Conservation (phyloP, 2,329 filamentous ascomycete genomes). For the Blastomyces parvus region DNA sequence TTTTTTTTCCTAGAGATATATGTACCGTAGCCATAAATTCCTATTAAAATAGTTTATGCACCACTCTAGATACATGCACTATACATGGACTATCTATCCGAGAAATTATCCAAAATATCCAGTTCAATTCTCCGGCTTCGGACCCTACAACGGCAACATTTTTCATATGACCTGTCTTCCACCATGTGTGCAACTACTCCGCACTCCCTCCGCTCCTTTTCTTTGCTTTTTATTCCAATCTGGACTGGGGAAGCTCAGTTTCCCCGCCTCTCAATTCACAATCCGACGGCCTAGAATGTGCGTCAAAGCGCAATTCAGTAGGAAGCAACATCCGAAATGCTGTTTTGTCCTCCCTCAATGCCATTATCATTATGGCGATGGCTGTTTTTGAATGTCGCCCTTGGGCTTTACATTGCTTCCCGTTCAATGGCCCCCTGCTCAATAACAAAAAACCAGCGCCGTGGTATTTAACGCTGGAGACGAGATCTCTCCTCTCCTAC, state of each 20-base stretch:
- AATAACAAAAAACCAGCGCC: too few species aligned
- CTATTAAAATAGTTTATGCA: neutral
- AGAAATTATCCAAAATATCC: neutral
- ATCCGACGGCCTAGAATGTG: neutral
- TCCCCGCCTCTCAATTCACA: neutral
- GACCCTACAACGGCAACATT: neutral
- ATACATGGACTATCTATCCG: neutral
- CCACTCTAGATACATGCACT: neutral
- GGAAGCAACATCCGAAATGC: neutral
- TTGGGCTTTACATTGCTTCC: neutral
- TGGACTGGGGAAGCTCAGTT: neutral
- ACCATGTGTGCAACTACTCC: too few species aligned
- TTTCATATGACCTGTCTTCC: too few species aligned
- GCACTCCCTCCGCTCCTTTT: neutral
- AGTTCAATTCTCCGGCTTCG: neutral
- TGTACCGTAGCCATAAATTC: neutral
- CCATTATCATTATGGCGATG: neutral
- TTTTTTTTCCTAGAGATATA: neutral
- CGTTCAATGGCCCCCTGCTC: too few species aligned
- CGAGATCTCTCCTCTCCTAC: too few species aligned
- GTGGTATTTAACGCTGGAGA: too few species aligned
- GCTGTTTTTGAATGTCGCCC: neutral
- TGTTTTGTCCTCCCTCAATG: too few species aligned
- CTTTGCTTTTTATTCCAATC: neutral
- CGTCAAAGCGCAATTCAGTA: neutral